Evolutionary conservation across 345 rosid genomes (phyloP), one percentile per base, ranked within the genome.

Genomic region (Odontarrhena argentea): DNA sequence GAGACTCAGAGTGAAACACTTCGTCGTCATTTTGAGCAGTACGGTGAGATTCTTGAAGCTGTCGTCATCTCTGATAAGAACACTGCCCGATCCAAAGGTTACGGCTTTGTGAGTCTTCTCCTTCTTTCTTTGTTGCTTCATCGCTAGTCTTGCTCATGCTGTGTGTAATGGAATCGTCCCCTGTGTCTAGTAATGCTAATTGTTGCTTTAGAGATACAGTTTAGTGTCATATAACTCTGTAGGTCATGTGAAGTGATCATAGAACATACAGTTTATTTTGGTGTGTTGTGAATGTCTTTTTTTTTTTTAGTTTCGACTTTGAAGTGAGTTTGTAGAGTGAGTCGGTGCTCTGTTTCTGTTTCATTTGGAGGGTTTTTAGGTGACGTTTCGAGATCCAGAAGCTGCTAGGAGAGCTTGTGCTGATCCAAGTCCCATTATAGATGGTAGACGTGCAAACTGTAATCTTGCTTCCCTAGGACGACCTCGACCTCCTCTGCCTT

Each of bases 361-460:
- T 87, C 81, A 69, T 83, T 73, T 79, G 91, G 98, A 87, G 92
- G 82, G 85, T 72, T 70, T 69, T 65, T 79, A 93, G 98, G 99
- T 94, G 80, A 94, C 99, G 74, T 91, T 90, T 78, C 86, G 89
- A 71, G 99, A 94, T 65, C 89, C 88, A 18, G 99, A 94, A 74
- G 83, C 95, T 73, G 99, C 99, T 62, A 83, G 85, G 83, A 85
- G 91, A 74, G 99, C 99, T 44, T 94, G 99, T 74, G 86, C 68
- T 75, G 95, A 94, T 80, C 92, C 97, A 43, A 79, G 81, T 68
- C 99, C 97, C 0, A 50, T 88, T 41, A 91, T 94, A 60, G 99
- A 94, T 75, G 99, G 99, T 41, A 79, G 99, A 69, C 89, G 92
- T 24, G 96, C 99, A 9, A 94, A 94, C 73, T 94, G 99, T 82